Conservation (phyloP, 306 rosid genomes). For the Oxytropis ochrocephala region DNA sequence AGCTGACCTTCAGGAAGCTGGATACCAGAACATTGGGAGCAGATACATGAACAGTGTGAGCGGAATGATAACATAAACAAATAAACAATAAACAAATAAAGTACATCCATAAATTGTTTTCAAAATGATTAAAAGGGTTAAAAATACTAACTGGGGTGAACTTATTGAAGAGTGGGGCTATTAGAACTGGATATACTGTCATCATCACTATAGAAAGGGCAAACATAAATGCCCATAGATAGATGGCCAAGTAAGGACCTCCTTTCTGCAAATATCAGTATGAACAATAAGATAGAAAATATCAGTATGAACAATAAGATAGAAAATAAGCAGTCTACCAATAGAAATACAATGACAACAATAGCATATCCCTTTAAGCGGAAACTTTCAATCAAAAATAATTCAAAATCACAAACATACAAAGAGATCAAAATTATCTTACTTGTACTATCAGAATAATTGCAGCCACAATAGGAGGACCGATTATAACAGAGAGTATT, state of each 20-base stretch:
- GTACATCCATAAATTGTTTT: background rate
- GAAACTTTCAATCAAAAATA: background rate
- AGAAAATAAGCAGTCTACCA: background rate
- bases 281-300: background rate
- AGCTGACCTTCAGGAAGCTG: slow-evolving; percentile 86
- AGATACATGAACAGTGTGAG: slow-evolving; percentile 20
- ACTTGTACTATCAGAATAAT: slow-evolving; percentile 81
- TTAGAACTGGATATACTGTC: slow-evolving; percentile 80
- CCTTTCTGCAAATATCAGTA: slow-evolving; percentile 72
- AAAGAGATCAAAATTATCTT: background rate
- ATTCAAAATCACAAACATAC: background rate
- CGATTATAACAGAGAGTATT: slow-evolving; percentile 48
- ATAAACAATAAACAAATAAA: background rate
- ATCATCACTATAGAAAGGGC: slow-evolving; percentile 83
- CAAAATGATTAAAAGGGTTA: background rate
- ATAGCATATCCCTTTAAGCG: background rate
- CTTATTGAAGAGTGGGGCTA: slow-evolving; percentile 92
- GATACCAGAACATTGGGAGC: slow-evolving; percentile 21
- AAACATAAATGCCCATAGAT: slow-evolving; percentile 90
- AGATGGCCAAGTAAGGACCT: slow-evolving; percentile 89
- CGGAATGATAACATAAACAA: slow-evolving; percentile 6
- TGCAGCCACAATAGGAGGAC: slow-evolving; percentile 88
- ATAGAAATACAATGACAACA: background rate
- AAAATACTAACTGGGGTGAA: slow-evolving; percentile 74
- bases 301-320: slow-evolving; percentile 11